Evolutionary conservation across 2,329 filamentous ascomycete genomes (phyloP).

Genomic region (Colletotrichum graminicola): DNA sequence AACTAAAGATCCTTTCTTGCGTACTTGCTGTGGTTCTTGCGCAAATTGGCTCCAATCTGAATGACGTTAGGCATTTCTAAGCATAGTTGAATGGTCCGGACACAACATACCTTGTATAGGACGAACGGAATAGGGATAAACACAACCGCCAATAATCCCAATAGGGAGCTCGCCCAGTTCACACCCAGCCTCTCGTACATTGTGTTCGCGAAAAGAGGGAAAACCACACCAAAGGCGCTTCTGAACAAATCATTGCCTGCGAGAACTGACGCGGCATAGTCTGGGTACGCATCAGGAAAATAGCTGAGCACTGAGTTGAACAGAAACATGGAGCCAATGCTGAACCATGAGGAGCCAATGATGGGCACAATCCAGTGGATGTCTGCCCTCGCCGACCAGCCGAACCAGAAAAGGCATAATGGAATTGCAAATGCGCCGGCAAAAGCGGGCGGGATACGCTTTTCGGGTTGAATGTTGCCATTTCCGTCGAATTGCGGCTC

Average conservation of each 20-base stretch:
- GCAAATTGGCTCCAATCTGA: conserved; percentile 13
- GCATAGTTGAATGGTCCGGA: accelerated
- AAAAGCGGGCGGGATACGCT: conserved; percentile 42
- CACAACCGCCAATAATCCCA: conserved; percentile 21
- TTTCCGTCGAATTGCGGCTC: conserved; percentile 41
- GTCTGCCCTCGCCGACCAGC: conserved; percentile 73
- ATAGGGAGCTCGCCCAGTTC: conserved; percentile 39
- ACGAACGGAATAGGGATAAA: conserved; percentile 30
- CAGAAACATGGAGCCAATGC: conserved; percentile 61
- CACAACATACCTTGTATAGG: conserved; percentile 14
- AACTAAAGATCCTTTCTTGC: conserved; percentile 14
- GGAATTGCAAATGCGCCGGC: conserved; percentile 73
- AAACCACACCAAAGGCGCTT: conserved; percentile 31
- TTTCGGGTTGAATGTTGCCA: conserved; percentile 41
- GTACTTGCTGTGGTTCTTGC: conserved; percentile 25
- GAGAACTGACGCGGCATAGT: conserved; percentile 42
- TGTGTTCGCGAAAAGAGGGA: conserved; percentile 39
- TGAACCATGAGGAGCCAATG: conserved; percentile 67
- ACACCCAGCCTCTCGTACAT: conserved; percentile 44
- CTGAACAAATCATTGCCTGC: conserved; percentile 43
- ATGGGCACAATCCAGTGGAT: conserved; percentile 72
- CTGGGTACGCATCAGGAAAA: conserved; percentile 43
- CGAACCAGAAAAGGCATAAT: conserved; percentile 77
- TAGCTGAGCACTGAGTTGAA: conserved; percentile 44
- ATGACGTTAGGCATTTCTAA: not conserved